Base-by-base conservation (phyloP, 179 eudicot species). In the Actinidia arguta region DNA sequence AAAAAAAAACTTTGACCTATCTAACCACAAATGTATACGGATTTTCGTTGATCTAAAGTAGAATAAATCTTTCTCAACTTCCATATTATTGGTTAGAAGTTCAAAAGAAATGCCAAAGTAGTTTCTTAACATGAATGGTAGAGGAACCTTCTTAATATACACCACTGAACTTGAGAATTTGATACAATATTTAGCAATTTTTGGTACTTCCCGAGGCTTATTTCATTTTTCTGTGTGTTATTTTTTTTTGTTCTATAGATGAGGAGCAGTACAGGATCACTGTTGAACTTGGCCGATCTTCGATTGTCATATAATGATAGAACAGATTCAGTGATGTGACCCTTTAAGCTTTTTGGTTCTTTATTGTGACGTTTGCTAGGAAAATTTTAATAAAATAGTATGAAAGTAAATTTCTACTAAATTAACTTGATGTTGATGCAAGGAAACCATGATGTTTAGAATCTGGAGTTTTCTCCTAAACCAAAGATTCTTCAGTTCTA, bases 401-500 rank as follows among this genome's bases (percentile, higher is more conserved):
- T 18, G 17, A 24, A 55, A n/a, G 44, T 39, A 52, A 24, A 39
- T 13, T 44, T 39, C 55, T 50, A n/a, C 75, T 69, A 24, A 55
- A 42, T 24, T 36, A 22, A 24, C 14, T 64, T 25, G 17, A 18
- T 13, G 14, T 25, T 80, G 59, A 54, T 42, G 76, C 51, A 54
- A 58, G 67, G 52, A 70, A 67, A 46, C 2, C 31, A n/a, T 52
- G 31, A 4, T 42, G 42, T 55, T 80, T 56, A 69, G 17, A 56
- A 44, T 75, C 25, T 75, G 27, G 16, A 63, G 54, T 66, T 77
- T 66, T 79, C 67, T 64, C 47, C 85, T 85, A 79, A 77, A 81
- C 72, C 14, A 75, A 22, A 46, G 59, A 55, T 80, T 83, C 48
- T 89, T 73, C 91, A 96, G 99, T 92, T 96, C 80, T 96, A 93